These are phyloP conservation scores for Suhomyces xylopsoci DNA, from an alignment of 805 yeast genomes.

Conservation along the genomic window DNA sequence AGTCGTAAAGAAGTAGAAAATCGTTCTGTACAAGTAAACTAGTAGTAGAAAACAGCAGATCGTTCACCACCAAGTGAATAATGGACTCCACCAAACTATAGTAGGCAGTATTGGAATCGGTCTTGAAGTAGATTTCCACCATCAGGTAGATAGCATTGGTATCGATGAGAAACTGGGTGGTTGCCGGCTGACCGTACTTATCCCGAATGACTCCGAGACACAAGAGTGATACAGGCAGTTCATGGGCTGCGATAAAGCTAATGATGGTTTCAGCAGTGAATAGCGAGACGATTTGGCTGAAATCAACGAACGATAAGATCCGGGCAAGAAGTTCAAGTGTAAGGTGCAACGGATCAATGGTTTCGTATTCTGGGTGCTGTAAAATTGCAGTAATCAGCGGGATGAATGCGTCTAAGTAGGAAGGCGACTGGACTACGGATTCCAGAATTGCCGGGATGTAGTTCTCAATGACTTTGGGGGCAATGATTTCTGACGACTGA, in stretches of 20 bases:
- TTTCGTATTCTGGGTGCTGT: conserved; percentile 5
- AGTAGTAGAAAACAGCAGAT: background rate
- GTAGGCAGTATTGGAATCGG: background rate
- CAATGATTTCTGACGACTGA: background rate
- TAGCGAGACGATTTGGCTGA: conserved; percentile 12
- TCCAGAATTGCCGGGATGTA: background rate
- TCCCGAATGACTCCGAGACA: conserved; percentile 2
- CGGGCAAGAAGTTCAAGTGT: conserved; percentile 13
- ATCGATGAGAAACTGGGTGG: background rate
- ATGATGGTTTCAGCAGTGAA: conserved; percentile 12
- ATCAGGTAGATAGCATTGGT: background rate
- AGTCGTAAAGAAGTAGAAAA: conserved; percentile 7
- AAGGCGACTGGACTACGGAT: background rate
- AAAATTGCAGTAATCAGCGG: conserved; percentile 3
- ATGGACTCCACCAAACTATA: conserved; percentile 10
- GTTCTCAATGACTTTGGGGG: background rate
- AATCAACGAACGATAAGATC: conserved; percentile 11
- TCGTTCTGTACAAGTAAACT: background rate
- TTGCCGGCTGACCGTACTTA: conserved; percentile 3
- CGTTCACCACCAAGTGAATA: background rate
- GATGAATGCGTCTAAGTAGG: background rate
- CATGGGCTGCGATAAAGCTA: background rate
- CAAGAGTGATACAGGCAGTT: background rate
- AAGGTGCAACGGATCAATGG: conserved; percentile 13
- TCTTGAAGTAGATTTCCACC: conserved; percentile 4